Percentiles rank a stretch among this genome's conserved stretches.
Evolutionary conservation across 768 basidiomycete genomes (phyloP).

Genomic region (Xerocomellus intermedius): DNA sequence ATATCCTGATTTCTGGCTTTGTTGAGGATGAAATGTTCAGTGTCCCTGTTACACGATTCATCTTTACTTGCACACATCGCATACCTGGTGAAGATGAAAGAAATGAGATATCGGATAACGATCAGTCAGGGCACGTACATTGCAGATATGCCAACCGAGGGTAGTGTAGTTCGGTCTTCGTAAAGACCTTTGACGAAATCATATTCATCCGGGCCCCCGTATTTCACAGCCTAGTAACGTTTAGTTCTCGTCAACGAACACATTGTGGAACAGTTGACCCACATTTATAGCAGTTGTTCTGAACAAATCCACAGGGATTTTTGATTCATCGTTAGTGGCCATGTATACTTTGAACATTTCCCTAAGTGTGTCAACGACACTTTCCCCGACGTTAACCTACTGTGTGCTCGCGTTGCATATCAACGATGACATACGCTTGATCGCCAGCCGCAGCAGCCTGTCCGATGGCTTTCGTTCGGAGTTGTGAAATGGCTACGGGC

Average conservation of each 20-base stretch:
- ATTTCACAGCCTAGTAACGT: conserved; percentile 55
- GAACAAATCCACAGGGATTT: conserved; percentile 80
- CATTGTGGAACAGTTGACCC: conserved; percentile 16
- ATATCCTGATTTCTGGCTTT: conserved; percentile 62
- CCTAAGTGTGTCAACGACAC: conserved; percentile 72
- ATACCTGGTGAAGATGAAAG: conserved; percentile 37
- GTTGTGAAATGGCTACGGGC: conserved; percentile 59
- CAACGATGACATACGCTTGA: conserved; percentile 28
- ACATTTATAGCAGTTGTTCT: conserved; percentile 53
- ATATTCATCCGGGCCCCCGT: conserved; percentile 75
- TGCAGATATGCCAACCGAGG: conserved; percentile 60
- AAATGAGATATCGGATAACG: not conserved
- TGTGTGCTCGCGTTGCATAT: not conserved
- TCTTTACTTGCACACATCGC: conserved; percentile 66
- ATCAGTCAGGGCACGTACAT: conserved; percentile 45
- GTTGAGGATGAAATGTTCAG: conserved; percentile 56
- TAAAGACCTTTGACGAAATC: conserved; percentile 67
- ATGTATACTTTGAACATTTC: conserved; percentile 69
- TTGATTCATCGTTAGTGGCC: conserved; percentile 69
- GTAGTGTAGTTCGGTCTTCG: conserved; percentile 71
- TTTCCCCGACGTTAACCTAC: conserved; percentile 37
- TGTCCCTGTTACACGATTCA: conserved; percentile 54
- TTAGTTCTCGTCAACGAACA: conserved; percentile 2
- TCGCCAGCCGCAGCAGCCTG: conserved; percentile 51
- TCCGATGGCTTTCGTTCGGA: conserved; percentile 72